A percentile compares a stretch with the other conserved stretches of the same genome.
phyloP scores from a whole-genome alignment of 805 yeast genomes.

The Saccharomycopsis malanga region DNA sequence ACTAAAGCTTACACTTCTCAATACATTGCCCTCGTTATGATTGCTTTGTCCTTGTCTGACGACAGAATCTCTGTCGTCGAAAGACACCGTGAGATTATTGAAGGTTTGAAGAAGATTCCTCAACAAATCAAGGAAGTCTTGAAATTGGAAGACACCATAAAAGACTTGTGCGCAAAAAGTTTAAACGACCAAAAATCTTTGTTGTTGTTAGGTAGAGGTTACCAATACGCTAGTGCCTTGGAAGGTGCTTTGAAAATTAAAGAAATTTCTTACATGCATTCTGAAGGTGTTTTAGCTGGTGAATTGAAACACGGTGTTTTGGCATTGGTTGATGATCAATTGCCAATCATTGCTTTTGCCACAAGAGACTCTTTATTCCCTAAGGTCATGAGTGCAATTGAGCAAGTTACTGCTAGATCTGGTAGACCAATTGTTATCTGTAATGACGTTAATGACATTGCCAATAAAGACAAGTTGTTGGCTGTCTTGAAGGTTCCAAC shows the following conservation, averaged over 20 bases:
- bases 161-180: conserved; percentile 61
- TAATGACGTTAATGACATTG: conserved; percentile 70
- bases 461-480: conserved; percentile 49
- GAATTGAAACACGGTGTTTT: conserved; percentile 97
- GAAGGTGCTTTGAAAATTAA: conserved; percentile 98
- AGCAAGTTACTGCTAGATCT: conserved; percentile 94
- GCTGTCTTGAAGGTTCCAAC: conserved; percentile 85
- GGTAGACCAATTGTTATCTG: conserved; percentile 94
- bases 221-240: conserved; percentile 92
- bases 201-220: conserved; percentile 92
- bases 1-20: conserved; percentile 99
- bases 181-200: conserved; percentile 80
- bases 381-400: conserved; percentile 89
- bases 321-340: conserved; percentile 88
- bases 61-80: conserved; percentile 70
- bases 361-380: conserved; percentile 96
- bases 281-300: conserved; percentile 99
- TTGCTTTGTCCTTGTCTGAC: conserved; percentile 90
- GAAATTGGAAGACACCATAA: conserved; percentile 64
- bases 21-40: conserved; percentile 93
- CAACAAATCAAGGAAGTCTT: conserved; percentile 76
- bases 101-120: conserved; percentile 79
- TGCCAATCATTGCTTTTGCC: conserved; percentile 94
- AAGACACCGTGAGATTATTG: conserved; percentile 81
- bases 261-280: conserved; percentile 97